Percentiles rank a stretch among this genome's conserved stretches.
phyloP scores from a whole-genome alignment of 2,329 filamentous ascomycete genomes.

The Metarhizium album region DNA sequence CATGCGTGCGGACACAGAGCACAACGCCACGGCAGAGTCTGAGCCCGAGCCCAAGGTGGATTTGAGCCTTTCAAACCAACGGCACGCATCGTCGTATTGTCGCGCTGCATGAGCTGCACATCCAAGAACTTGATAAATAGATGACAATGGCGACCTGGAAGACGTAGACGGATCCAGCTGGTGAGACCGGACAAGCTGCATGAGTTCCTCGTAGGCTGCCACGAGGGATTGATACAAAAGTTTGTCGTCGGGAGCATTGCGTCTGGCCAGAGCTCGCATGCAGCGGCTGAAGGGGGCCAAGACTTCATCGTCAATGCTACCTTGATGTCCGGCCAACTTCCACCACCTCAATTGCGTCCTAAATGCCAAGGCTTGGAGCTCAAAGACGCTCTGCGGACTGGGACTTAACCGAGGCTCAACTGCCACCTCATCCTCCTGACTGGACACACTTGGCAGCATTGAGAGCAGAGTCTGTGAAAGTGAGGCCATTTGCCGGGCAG shows the following conservation, averaged over 20 bases:
- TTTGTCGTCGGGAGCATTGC: conserved; percentile 28
- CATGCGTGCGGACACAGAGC: conserved; percentile 42
- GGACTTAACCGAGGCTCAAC: conserved; percentile 43
- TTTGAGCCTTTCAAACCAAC: conserved; percentile 42
- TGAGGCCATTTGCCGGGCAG: conserved; percentile 54
- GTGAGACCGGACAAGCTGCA: conserved; percentile 22
- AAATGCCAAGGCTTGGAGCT: conserved; percentile 54
- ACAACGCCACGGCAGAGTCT: conserved; percentile 39
- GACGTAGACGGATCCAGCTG: conserved; percentile 22
- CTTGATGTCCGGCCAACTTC: conserved; percentile 48
- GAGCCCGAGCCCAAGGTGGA: conserved; percentile 23
- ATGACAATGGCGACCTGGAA: conserved; percentile 32
- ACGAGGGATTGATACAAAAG: conserved; percentile 27
- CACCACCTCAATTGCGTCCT: conserved; percentile 54
- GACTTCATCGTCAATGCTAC: conserved; percentile 52
- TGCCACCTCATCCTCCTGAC: conserved; percentile 47
- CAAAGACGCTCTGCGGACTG: conserved; percentile 45
- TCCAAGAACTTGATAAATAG: conserved; percentile 43
- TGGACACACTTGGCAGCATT: conserved; percentile 56
- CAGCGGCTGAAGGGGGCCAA: conserved; percentile 55
- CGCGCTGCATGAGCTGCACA: conserved; percentile 35
- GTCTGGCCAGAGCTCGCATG: conserved; percentile 47
- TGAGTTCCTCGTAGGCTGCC: conserved; percentile 20
- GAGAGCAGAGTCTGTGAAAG: conserved; percentile 55
- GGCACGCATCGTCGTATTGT: conserved; percentile 37